These are phyloP conservation scores for Daldinia vernicosa DNA, from an alignment of 495 filamentous ascomycete genomes.

Conservation along the genomic window DNA sequence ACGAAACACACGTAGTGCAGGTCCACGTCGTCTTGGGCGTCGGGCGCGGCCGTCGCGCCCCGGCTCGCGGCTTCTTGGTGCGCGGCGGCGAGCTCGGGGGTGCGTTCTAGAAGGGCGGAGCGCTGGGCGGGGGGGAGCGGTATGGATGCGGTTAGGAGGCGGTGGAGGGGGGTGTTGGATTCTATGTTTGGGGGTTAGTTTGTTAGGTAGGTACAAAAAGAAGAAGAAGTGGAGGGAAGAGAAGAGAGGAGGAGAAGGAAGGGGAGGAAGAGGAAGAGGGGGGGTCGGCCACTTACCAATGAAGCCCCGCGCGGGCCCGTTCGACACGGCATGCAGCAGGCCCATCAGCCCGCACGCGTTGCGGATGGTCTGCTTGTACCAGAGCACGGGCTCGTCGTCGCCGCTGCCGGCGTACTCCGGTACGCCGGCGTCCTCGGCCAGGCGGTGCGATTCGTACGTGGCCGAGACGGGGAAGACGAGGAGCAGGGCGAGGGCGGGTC, in stretches of 20 bases:
- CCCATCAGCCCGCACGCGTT: conserved; percentile 89
- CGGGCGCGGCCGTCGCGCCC: conserved; percentile 78
- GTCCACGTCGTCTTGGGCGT: conserved; percentile 72
- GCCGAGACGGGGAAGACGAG: conserved; percentile 84
- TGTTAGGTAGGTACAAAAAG: neutral
- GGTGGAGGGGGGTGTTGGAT: conserved; percentile 51
- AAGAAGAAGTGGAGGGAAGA: neutral
- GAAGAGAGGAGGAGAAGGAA: neutral
- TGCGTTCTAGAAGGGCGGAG: conserved; percentile 77
- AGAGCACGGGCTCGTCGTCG: conserved; percentile 64
- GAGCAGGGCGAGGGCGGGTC: conserved; percentile 82
- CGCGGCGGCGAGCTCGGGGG: conserved; percentile 72
- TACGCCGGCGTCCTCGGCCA: conserved; percentile 68
- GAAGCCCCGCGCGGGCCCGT: conserved; percentile 54
- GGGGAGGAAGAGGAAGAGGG: neutral
- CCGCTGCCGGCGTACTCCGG: conserved; percentile 50
- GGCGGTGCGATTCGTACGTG: conserved; percentile 72
- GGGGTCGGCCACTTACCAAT: conserved; percentile 52
- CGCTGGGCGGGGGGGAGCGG: conserved; percentile 65
- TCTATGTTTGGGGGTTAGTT: conserved; percentile 42
- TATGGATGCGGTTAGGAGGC: conserved; percentile 55
- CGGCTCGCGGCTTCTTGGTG: conserved; percentile 73
- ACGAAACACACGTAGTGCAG: conserved; percentile 90
- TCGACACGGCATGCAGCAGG: conserved; percentile 75
- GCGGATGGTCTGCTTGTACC: conserved; percentile 92